Evolutionary conservation across 257 asterid species (phyloP).

Genomic region (Henckelia pumila): DNA sequence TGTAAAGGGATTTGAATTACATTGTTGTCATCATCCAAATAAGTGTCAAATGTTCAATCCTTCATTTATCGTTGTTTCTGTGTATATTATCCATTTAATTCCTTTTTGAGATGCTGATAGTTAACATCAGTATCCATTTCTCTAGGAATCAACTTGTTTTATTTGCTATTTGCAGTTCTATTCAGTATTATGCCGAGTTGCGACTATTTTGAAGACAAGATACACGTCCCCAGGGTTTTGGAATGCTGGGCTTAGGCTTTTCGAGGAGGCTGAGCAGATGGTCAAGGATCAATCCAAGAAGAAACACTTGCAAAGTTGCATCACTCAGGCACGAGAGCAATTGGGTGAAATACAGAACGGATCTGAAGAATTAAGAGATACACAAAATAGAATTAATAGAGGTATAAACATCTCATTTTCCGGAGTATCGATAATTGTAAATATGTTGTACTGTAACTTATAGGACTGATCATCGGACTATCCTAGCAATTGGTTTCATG

Average conservation of each 20-base stretch:
- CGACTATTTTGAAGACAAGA: constrained; percentile 81
- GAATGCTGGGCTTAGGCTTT: constrained; percentile 78
- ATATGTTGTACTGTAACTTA: not conserved
- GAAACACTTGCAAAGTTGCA: constrained; percentile 66
- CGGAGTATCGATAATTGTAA: not conserved
- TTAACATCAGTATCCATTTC: not conserved
- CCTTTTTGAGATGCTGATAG: not conserved
- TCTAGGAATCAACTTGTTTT: not conserved
- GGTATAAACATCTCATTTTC: constrained; percentile 33
- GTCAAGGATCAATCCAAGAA: constrained; percentile 48
- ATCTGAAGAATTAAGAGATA: constrained; percentile 39
- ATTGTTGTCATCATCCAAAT: too few relatives aligned
- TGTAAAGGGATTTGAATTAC: not conserved
- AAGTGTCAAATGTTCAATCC: not conserved
- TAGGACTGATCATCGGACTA: too few relatives aligned
- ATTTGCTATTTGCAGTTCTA: constrained; percentile 54
- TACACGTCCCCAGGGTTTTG: constrained; percentile 93
- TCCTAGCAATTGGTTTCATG: not conserved
- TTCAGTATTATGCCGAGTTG: constrained; percentile 70
- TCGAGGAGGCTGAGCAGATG: constrained; percentile 63
- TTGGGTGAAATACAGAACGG: constrained; percentile 50
- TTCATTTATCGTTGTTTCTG: not conserved
- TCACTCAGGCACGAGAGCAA: constrained; percentile 64
- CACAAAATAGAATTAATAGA: constrained; percentile 46
- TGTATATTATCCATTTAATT: not conserved